These are phyloP conservation scores for Suillus weaverae DNA, from an alignment of 768 basidiomycete genomes.

Conservation along the genomic window DNA sequence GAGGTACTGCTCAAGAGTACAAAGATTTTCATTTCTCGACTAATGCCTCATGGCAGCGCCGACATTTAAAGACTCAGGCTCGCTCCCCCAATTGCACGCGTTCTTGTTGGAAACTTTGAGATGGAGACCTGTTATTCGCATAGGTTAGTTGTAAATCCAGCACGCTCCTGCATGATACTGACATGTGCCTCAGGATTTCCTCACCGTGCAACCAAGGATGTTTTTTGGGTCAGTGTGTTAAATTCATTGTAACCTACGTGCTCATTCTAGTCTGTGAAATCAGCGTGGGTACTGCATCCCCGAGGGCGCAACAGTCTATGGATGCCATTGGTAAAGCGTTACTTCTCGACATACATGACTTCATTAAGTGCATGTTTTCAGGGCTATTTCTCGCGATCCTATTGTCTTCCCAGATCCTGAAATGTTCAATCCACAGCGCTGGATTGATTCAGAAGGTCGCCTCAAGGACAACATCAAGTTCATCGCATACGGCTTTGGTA, in stretches of 20 bases:
- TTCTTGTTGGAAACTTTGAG: not conserved
- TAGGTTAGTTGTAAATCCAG: not conserved
- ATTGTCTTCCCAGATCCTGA: conserved; percentile 51
- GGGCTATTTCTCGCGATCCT: conserved; percentile 14
- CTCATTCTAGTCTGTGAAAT: not conserved
- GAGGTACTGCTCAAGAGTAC: not conserved
- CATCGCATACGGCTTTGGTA: not conserved
- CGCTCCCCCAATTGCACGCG: not conserved
- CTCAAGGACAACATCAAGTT: not conserved
- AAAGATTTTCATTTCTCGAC: not conserved
- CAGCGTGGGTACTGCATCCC: not conserved
- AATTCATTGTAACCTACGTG: not conserved
- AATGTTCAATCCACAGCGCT: conserved; percentile 55
- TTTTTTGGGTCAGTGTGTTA: not conserved
- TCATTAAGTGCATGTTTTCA: not conserved
- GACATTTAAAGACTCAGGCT: not conserved
- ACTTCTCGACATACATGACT: not conserved
- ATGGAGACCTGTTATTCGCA: not conserved
- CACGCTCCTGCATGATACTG: not conserved
- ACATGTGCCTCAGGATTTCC: not conserved
- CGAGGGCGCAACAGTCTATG: not conserved
- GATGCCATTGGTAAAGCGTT: not conserved
- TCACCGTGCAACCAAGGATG: not conserved
- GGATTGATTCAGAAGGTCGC: conserved; percentile 34
- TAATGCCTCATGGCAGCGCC: not conserved